Evolutionary conservation across 2,329 filamentous ascomycete genomes (phyloP).

Genomic region (Colletotrichum sp.): DNA sequence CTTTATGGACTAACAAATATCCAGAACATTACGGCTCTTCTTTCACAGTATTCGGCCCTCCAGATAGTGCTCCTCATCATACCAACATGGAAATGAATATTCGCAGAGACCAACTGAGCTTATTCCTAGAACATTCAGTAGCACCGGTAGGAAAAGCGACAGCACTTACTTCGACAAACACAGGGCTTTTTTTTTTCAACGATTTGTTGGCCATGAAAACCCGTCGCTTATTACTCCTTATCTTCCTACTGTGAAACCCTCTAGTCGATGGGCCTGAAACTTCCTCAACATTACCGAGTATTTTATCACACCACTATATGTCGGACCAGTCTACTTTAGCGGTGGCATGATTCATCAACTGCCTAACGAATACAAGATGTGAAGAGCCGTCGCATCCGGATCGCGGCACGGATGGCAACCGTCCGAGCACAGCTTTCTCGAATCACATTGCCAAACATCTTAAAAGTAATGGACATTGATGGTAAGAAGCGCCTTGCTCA

Average conservation of each 20-base stretch:
- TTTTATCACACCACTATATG: background rate
- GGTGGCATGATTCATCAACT: background rate
- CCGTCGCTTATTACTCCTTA: too few species aligned
- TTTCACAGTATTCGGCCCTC: background rate
- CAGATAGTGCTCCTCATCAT: background rate
- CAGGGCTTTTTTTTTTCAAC: background rate
- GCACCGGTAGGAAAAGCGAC: background rate
- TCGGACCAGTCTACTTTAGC: background rate
- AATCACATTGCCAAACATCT: background rate
- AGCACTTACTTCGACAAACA: background rate
- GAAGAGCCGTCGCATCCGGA: background rate
- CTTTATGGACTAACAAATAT: background rate
- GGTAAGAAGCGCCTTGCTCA: background rate
- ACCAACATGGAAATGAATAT: background rate
- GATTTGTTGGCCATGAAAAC: too few species aligned
- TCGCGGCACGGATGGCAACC: background rate
- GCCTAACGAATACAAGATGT: background rate
- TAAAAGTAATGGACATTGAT: background rate
- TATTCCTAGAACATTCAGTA: background rate
- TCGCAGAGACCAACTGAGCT: background rate
- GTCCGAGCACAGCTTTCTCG: background rate
- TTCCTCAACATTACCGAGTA: background rate
- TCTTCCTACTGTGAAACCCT: too few species aligned
- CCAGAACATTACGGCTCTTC: background rate
- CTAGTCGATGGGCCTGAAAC: too few species aligned